Evolutionary conservation across 2,329 filamentous ascomycete species (phyloP).

Genomic region (Cucurbitaria berberidis): DNA sequence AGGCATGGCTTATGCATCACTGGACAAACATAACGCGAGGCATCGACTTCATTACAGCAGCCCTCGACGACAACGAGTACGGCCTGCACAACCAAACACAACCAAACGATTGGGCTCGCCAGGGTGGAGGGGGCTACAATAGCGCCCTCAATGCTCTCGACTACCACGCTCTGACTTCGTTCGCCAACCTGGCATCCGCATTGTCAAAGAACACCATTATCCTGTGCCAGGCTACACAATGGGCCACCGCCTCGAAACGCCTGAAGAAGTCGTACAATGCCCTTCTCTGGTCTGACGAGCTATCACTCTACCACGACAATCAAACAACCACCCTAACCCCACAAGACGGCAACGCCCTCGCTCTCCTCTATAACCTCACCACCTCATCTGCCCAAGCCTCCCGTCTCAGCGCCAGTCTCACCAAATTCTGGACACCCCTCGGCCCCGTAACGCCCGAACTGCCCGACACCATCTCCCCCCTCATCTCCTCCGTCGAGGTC

Average conservation of each 20-base stretch:
- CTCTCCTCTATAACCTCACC: constrained; percentile 31
- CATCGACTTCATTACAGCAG: constrained; percentile 19
- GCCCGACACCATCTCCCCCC: constrained; percentile 48
- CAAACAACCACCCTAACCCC: constrained; percentile 24
- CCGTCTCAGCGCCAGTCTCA: constrained; percentile 21
- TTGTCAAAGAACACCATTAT: constrained; percentile 6
- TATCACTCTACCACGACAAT: constrained; percentile 25
- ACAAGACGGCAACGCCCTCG: constrained; percentile 32
- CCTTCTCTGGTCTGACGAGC: constrained; percentile 10
- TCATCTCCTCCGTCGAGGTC: constrained; percentile 46
- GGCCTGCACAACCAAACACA: constrained; percentile 24
- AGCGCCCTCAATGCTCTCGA: constrained; percentile 43
- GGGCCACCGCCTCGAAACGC: constrained; percentile 8
- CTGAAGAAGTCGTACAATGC: constrained; percentile 17
- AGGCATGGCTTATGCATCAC: constrained; percentile 13
- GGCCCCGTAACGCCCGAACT: constrained; percentile 44
- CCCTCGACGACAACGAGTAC: constrained; percentile 9
- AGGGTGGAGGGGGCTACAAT: constrained; percentile 39
- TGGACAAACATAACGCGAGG: constrained; percentile 21
- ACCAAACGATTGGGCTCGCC: constrained; percentile 41
- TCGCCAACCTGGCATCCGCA: constrained; percentile 22
- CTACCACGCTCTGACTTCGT: constrained; percentile 35
- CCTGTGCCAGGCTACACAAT: constrained; percentile 6
- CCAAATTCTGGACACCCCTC: constrained; percentile 35
- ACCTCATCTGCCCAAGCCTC: constrained; percentile 12